Percentiles rank a stretch among this genome's conserved stretches.
Conservation (phyloP, 371 early-diverging fungal species). For the Mucor lusitanicus region DNA sequence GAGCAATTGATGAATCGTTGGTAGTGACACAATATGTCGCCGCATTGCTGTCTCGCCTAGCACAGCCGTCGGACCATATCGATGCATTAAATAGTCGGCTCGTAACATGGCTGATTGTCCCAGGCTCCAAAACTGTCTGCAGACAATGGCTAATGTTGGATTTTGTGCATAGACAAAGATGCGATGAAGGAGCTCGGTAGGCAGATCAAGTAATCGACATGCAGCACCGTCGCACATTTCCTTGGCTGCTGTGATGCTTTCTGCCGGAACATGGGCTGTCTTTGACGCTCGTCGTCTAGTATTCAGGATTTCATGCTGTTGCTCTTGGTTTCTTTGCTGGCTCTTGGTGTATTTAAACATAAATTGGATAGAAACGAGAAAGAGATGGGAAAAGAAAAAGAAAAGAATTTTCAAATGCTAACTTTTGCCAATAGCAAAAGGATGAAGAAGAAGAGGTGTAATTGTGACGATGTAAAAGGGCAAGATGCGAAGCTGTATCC, state of each 20-base stretch:
- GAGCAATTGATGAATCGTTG: constrained; percentile 31
- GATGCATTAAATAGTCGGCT: constrained; percentile 32
- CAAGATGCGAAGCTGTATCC: neutral
- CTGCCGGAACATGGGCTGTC: neutral
- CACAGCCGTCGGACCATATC: constrained; percentile 34
- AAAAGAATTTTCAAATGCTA: neutral
- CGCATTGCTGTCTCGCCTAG: constrained; percentile 30
- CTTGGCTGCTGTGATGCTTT: neutral
- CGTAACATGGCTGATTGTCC: constrained; percentile 26
- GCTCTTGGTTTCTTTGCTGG: neutral
- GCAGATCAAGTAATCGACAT: constrained; percentile 17
- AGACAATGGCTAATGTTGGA: constrained; percentile 23
- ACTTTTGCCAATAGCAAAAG: neutral
- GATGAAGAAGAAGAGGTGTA: neutral
- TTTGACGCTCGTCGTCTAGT: neutral
- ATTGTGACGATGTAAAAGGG: neutral
- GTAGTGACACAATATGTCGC: constrained; percentile 21
- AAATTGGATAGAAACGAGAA: neutral
- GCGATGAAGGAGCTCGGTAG: constrained; percentile 29
- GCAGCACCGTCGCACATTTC: no score
- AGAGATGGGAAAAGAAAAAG: neutral
- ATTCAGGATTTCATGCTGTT: neutral
- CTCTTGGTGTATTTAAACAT: neutral
- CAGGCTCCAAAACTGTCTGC: constrained; percentile 25
- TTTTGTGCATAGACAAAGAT: constrained; percentile 46